A percentile compares a stretch with the other conserved stretches of the same genome.
Conservation (phyloP, 257 asterid genomes). For the Solanum clarkiae region DNA sequence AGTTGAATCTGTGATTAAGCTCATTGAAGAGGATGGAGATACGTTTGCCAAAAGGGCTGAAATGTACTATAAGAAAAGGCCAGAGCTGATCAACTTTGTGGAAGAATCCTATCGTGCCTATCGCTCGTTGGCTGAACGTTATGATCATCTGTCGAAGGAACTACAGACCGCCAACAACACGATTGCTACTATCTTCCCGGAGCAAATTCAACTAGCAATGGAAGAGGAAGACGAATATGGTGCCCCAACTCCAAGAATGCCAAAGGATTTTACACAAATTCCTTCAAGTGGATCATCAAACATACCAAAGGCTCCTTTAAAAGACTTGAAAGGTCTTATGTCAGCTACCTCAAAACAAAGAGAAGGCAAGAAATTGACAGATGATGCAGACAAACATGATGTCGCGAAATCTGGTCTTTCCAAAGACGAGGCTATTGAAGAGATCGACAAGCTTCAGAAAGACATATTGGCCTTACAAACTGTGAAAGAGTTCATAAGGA, state of each 20-base stretch:
- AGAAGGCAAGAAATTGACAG: slow-evolving; percentile 6
- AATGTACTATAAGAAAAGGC: slow-evolving; percentile 82
- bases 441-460: slow-evolving; percentile 70
- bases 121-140: slow-evolving; percentile 77
- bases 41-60: slow-evolving; percentile 84
- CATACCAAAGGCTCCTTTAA: slow-evolving; percentile 44
- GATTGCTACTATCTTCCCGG: slow-evolving; percentile 65
- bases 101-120: slow-evolving; percentile 69
- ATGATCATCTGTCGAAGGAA: slow-evolving; percentile 67
- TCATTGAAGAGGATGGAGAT: slow-evolving; percentile 82
- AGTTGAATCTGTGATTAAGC: slow-evolving; percentile 59
- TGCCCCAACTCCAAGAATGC: slow-evolving; percentile 1
- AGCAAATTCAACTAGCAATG: slow-evolving; percentile 45
- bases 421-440: slow-evolving; percentile 42
- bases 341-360: slow-evolving; percentile 34
- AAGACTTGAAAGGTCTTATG: slow-evolving; percentile 40
- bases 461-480: slow-evolving; percentile 74
- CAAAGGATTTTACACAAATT: slow-evolving; percentile 8
- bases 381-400: not conserved
- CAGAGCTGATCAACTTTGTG: slow-evolving; percentile 59
- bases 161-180: slow-evolving; percentile 76
- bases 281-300: slow-evolving; percentile 5
- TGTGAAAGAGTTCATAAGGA: slow-evolving; percentile 70
- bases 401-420: slow-evolving; percentile 36
- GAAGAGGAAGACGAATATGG: slow-evolving; percentile 40